Evolutionary conservation across 176 grass and related monocot genomes (phyloP), one percentile per base, ranked within the genome.

Genomic region (Dendrocalamus sinicus): DNA sequence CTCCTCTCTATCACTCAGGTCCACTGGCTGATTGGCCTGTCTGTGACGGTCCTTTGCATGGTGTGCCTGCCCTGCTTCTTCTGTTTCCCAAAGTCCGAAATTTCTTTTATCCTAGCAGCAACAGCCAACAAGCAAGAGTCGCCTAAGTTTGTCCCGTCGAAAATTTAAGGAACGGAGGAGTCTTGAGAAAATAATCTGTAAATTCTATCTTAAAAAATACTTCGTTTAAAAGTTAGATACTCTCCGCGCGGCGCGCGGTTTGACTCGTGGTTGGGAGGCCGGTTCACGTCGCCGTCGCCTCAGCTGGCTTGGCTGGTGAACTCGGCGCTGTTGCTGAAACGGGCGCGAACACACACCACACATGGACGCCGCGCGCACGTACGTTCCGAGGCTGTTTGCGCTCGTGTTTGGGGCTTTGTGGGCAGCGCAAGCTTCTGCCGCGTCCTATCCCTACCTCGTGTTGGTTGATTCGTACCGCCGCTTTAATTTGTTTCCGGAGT

Each of bases 71-170:
- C 63, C 20, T 50, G 0, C 17, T 8, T n/a, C 17, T 8, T n/a
- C 12, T 72, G 80, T 26, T 45, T 85, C 88, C 88, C 88, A 8
- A 45, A 4, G 77, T 43, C 63, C 64, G 39, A 72, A 84, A 89
- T 73, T 39, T 44, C 24, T 22, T 22, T 61, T 1, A 32, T 51
- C 54, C 26, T 12, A 59, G 4, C 8, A 24, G 45, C 19, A 48
- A 19, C 35, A 26, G 46, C 28, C 30, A 20, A 9, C 72, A 44
- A 72, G 17, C 67, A 17, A 19, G 19, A 35, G 7, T 55, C 58
- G 69, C 48, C 62, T 88, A 51, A 26, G 72, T 7, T 35, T 65
- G 87, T 78, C 75, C 39, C 40, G 81, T 79, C 67, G 5, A 13
- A 57, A 65, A 47, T 26, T 71, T 51, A 86, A 62, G n/a, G 77